Base-by-base conservation (phyloP, 305 asterid species). In the Fraxinus nigra region DNA sequence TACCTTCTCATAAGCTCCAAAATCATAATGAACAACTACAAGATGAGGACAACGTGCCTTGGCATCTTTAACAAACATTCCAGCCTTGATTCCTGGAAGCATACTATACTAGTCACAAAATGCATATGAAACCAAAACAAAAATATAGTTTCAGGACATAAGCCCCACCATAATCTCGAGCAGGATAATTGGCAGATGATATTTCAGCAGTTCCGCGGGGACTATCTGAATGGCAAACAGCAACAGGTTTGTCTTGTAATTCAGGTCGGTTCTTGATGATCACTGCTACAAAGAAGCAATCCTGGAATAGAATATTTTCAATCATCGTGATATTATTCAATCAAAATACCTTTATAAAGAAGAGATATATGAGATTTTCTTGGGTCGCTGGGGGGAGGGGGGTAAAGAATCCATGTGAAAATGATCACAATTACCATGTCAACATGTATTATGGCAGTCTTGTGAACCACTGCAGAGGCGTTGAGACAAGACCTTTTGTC, bases 1-100 rank as follows among this genome's bases (percentile, higher is more conserved):
- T 89, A 94, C 99, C 98, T 85, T 94, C 92, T 93, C 98, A 83
- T 96, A 96, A 86, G 99, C 99, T 89, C 87, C 92, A 81, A 96
- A 96, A 89, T 96, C 92, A 83, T 96, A 94, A 63, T 98, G 94
- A 85, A 94, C 92, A 78, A 91, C 90, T 80, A 92, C 93, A 83
- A 96, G 98, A 82, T 93, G 92, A 86, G 99, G 98, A 84, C 99
- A 96, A 63, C 89, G 93, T 46, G 82, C 91, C 92, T 92, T 96
- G 16, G 99, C 99, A 87, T 94, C 98, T 89, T 92, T 90, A 80
- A 96, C 97, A 72, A 96, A 96, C 94, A 94, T 94, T 75, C 99
- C 98, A 34, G 99, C 98, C 91, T 89, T 92, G 67, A 96, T 93
- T 82, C 99, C 99, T 96, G 87, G 40, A 80, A 79, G 61, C 67